Base-by-base conservation (phyloP, 306 rosid species). In the Prunus kanzakura region DNA sequence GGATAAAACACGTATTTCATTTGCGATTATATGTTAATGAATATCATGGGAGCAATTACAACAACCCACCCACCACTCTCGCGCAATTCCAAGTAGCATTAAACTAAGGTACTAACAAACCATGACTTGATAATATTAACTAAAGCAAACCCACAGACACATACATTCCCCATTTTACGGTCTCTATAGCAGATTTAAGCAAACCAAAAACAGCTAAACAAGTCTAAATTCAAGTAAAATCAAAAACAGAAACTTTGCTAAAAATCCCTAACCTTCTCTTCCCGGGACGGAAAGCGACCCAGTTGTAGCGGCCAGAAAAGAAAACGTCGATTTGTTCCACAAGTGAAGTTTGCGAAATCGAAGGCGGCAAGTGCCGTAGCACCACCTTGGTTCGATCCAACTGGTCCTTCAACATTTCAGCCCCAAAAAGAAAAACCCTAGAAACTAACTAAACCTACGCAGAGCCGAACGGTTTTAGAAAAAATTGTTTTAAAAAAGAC, bases 371-470 rank as follows among this genome's bases (percentile, higher is more conserved):
- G 91, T 89, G 91, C 58, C 96, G 90, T 15, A 91, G 76, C 81
- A 91, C 96, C 60, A 89, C 93, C 87, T 89, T 91, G 38, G 91
- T 89, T 80, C 96, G 96, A 85, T 86, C 89, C 88, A 81, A 72
- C 81, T 71, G 38, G 50, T 80, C 85, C 68, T 85, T 89, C 89
- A 88, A 88, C 71, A 23, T 69, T 23, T 57, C 22, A 22, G 38
- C 60, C 13, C 41, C 38, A 38, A 22, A 63, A 64, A 6, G n/a
- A 35, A 64, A 74, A 77, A 82, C 88, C 91, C 88, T 64, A 80
- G 67, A 54, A 76, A 47, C 9, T 12, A 52, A 46, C 67, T 73
- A 67, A 38, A 61, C 22, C 23, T 19, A 11, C 52, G 32, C 57
- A 22, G 12, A 63, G 46, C 10, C 20, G 64, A 12, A 29, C 64